Base-by-base conservation (phyloP, 1,284 basidiomycete species). In the Melampsora larici-populina region DNA sequence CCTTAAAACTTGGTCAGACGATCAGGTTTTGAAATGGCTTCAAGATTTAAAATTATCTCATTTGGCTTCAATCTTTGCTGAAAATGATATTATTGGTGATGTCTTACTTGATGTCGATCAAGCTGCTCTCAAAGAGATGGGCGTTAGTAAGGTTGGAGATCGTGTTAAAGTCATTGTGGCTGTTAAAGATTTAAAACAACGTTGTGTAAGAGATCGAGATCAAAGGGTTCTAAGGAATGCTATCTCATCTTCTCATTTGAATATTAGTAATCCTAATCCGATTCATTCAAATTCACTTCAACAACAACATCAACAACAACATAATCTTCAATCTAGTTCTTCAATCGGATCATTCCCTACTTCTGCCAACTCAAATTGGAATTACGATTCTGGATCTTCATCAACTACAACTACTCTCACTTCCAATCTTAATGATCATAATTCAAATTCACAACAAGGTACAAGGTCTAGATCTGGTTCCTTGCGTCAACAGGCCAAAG, bases 61-160 rank as follows among this genome's bases (percentile, higher is more conserved):
- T 43, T 90, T 92, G 82, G 88, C 89, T 1, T 83, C 86, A 4
- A 86, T 88, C 0, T 97, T 97, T 85, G 88, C 87, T 69, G 86
- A 87, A 5, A 92, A 94, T 85, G 93, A 97, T 83, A 94, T 97
- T 80, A 86, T 92, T 63, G 93, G 94, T 11, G 90, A 92, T 82
- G 89, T 97, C 49, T 84, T 97, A 8, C 87, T 97, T 70, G 94
- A 97, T 81, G 86, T 97, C 51, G 94, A 97, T 82, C 91, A 93
- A 84, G 84, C 86, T 5, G 91, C 89, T 1, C 85, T 97, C 64
- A 92, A 90, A 83, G 94, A 97, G 85, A 92, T 97, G 88, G 91
- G 91, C 40, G 88, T 97, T 40, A 82, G 86, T 64, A 93, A 91
- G 84, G 90, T 97, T 60, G 95, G 95, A 6, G 94, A 97, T 83